phyloP scores from a whole-genome alignment of 2,329 filamentous ascomycete genomes.

The Fusarium compactum region DNA sequence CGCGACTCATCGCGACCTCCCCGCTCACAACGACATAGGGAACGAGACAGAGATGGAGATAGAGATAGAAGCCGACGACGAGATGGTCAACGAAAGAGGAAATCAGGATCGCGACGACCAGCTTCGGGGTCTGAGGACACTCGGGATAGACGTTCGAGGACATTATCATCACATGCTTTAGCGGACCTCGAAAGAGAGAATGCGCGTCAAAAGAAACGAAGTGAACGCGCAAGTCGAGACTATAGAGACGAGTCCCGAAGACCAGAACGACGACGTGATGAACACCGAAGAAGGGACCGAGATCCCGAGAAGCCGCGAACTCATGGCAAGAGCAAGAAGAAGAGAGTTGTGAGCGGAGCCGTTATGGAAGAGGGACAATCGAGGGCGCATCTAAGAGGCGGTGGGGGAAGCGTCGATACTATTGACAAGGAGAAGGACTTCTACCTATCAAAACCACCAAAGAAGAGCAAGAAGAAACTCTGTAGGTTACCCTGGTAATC shows the following conservation, averaged over 20 bases:
- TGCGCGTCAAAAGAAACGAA: constrained; percentile 57
- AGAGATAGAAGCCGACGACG: constrained; percentile 41
- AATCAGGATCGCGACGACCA: constrained; percentile 49
- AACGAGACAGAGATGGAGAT: constrained; percentile 43
- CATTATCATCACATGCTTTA: constrained; percentile 67
- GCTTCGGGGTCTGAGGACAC: constrained; percentile 52
- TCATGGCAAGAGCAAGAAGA: constrained; percentile 61
- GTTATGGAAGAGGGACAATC: constrained; percentile 75
- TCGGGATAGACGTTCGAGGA: constrained; percentile 45
- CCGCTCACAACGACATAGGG: constrained; percentile 43
- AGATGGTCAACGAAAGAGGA: constrained; percentile 54
- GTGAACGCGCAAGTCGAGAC: constrained; percentile 31
- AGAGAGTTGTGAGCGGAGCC: constrained; percentile 76
- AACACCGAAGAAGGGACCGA: constrained; percentile 39
- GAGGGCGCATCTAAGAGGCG: constrained; percentile 57
- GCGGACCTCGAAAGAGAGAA: constrained; percentile 75
- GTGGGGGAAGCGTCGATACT: constrained; percentile 57
- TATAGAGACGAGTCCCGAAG: constrained; percentile 51
- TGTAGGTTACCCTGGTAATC: constrained; percentile 58
- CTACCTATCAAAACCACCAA: constrained; percentile 57
- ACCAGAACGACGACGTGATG: constrained; percentile 40
- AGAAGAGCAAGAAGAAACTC: constrained; percentile 70
- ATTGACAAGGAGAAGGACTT: constrained; percentile 61
- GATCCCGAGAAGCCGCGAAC: constrained; percentile 50
- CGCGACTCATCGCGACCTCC: constrained; percentile 51